Evolutionary conservation across 345 rosid genomes (phyloP).

Genomic region (Carallia brachiata): DNA sequence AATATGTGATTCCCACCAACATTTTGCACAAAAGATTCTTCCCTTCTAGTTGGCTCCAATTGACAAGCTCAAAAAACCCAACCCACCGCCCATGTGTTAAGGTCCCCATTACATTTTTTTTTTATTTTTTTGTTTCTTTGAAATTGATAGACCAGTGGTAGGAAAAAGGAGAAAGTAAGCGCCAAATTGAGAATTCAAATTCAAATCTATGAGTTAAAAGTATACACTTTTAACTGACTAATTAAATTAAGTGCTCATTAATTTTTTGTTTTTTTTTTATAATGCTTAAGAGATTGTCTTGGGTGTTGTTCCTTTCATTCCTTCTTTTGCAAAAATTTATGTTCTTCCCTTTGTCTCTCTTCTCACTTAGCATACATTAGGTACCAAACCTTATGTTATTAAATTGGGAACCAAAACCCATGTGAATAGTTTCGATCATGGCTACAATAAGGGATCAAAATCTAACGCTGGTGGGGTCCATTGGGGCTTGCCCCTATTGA

Average conservation of each 20-base stretch:
- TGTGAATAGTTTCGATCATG: slow-evolving; percentile 38
- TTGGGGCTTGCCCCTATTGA: background rate
- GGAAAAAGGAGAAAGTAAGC: too few species aligned
- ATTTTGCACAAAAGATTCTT: slow-evolving; percentile 47
- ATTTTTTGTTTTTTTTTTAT: too few species aligned
- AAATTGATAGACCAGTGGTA: too few species aligned
- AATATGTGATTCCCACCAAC: slow-evolving; percentile 54
- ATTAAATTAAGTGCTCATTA: too few species aligned
- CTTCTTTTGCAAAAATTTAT: background rate
- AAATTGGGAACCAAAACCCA: slow-evolving; percentile 28
- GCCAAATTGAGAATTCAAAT: too few species aligned
- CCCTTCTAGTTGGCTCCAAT: slow-evolving; percentile 58
- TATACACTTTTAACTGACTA: too few species aligned
- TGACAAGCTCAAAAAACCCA: slow-evolving; percentile 30
- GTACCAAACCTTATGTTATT: slow-evolving; percentile 20
- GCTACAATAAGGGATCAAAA: slow-evolving; percentile 28
- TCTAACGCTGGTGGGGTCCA: slow-evolving; percentile 4
- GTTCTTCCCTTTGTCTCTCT: slow-evolving; percentile 10
- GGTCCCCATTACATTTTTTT: slow-evolving; percentile 66
- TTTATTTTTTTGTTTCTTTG: background rate
- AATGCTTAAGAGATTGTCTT: slow-evolving; percentile 44
- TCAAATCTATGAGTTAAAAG: too few species aligned
- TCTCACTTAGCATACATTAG: slow-evolving; percentile 30
- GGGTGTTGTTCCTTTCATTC: slow-evolving; percentile 53
- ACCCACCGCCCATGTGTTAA: slow-evolving; percentile 71